Conservation (phyloP, 1,284 basidiomycete genomes). For the Nidula niveotomentosa region DNA sequence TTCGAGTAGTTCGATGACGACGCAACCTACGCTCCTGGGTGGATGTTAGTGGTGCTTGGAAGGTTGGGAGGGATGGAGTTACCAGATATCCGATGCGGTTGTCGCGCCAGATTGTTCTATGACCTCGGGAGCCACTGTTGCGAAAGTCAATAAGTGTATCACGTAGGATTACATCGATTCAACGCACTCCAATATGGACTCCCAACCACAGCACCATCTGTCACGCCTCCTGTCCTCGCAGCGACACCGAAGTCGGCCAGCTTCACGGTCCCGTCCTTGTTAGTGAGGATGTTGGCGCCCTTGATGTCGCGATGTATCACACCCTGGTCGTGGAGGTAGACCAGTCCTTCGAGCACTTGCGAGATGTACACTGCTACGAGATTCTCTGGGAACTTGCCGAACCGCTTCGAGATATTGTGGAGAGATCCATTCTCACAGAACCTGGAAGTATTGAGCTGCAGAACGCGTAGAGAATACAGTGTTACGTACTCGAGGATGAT, state of each 20-base stretch:
- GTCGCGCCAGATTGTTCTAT: slow-evolving; percentile 97
- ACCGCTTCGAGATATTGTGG: slow-evolving; percentile 93
- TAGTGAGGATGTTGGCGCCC: slow-evolving; percentile 97
- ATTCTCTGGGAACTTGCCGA: slow-evolving; percentile 97
- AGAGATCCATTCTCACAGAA: slow-evolving; percentile 99
- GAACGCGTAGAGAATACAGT: slow-evolving; percentile 6
- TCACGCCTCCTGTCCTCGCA: slow-evolving; percentile 67
- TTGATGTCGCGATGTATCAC: slow-evolving; percentile 99
- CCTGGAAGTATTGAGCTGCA: slow-evolving; percentile 33
- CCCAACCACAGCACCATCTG: slow-evolving; percentile 90
- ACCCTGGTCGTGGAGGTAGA: slow-evolving; percentile 96
- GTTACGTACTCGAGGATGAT: slow-evolving; percentile 87
- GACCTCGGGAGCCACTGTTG: slow-evolving; percentile 92
- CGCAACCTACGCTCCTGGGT: slow-evolving; percentile 87
- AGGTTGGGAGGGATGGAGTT: slow-evolving; percentile 14
- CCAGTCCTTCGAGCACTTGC: slow-evolving; percentile 89
- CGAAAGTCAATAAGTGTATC: slow-evolving; percentile 12
- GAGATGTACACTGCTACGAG: slow-evolving; percentile 96
- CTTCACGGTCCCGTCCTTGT: slow-evolving; percentile 97
- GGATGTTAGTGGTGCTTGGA: slow-evolving; percentile 8
- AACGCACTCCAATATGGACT: slow-evolving; percentile 94
- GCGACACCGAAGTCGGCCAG: slow-evolving; percentile 95
- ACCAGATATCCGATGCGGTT: slow-evolving; percentile 97
- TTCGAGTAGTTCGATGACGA: slow-evolving; percentile 95
- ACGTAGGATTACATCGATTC: slow-evolving; percentile 15